Evolutionary conservation across 495 filamentous ascomycete genomes (phyloP), one percentile per base, ranked within the genome.

Genomic region (Podospora pseudoanserina): DNA sequence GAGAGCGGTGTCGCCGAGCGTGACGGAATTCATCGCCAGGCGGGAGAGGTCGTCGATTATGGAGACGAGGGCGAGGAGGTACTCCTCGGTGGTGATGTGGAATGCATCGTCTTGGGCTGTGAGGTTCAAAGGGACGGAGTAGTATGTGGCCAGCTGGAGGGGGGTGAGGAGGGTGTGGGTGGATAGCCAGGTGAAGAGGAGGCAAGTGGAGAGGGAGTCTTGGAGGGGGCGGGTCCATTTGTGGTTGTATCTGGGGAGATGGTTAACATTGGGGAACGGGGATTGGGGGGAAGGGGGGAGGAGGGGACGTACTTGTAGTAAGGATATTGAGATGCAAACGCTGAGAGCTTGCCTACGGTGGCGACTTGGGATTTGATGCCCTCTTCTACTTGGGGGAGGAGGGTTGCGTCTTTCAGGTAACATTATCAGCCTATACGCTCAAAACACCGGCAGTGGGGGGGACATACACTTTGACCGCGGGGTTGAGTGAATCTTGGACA

Each of bases 51-150:
- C 95, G 71, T 97, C 93, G 66, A 96, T 89, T 67, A 97, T 88
- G 55, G 86, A 85, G 60, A 94, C 92, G 56, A 97, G 83, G 7
- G 91, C 89, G 58, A 93, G 89, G 3, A 99, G 88, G 78, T 99
- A 99, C 76, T 99, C 95, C 79, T 99, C 95, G 74, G 97, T 93
- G 32, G 93, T 94, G 67, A 99, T 81, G 76, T 98, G 95, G 85
- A 99, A 99, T 28, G 88, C 85, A 78, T 98, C 96, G 69, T 85
- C 77, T 68, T 92, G 91, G 4, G 59, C 9, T 79, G 96, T 97
- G 70, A 97, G 86, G 75, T 97, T 97, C 71, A 96, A 89, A 26
- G 95, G 96, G n/a, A 98, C 95, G 97, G 69, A 55, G 65, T 97
- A 82, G 67, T 91, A 84, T 61, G 85, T 81, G 23, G 93, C 95